Percentiles rank a stretch among this genome's conserved stretches.
Evolutionary conservation across 2,329 filamentous ascomycete species (phyloP).

Genomic region (Rhinocladiella similis): DNA sequence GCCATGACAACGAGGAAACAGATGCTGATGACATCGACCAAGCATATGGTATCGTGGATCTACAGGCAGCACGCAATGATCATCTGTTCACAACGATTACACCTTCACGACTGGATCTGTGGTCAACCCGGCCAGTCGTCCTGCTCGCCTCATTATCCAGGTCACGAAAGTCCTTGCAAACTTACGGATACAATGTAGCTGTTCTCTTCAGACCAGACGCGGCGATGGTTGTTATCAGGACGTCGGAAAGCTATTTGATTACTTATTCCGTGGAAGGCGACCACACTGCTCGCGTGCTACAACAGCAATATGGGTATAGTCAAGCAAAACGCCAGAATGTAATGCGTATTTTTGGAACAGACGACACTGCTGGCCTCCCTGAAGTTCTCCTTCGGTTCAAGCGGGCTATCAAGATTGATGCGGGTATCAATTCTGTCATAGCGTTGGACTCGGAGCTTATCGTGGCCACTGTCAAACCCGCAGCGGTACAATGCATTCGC

Average conservation of each 20-base stretch:
- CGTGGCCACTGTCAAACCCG: constrained; percentile 86
- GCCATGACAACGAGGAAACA: constrained; percentile 25
- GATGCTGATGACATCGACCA: not conserved
- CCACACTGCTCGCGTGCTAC: constrained; percentile 78
- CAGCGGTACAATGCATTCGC: constrained; percentile 93
- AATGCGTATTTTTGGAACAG: constrained; percentile 63
- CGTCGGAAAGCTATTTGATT: constrained; percentile 80
- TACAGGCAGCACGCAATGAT: constrained; percentile 76
- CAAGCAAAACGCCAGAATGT: constrained; percentile 48
- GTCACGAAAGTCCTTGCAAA: constrained; percentile 73
- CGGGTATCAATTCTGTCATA: constrained; percentile 82
- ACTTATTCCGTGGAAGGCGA: constrained; percentile 92
- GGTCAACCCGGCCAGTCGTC: constrained; percentile 95
- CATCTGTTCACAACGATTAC: constrained; percentile 88
- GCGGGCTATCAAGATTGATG: constrained; percentile 98
- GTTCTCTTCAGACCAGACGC: constrained; percentile 88
- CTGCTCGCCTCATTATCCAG: constrained; percentile 82
- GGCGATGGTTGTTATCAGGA: constrained; percentile 88
- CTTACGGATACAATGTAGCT: constrained; percentile 82
- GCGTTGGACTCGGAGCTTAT: constrained; percentile 91
- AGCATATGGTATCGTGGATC: constrained; percentile 59
- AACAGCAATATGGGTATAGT: constrained; percentile 67
- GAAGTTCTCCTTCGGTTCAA: constrained; percentile 91
- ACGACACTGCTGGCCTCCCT: constrained; percentile 77
- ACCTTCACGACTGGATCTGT: constrained; percentile 80